A percentile compares a stretch with the other conserved stretches of the same genome.
Conservation (phyloP, 805 yeast genomes). For the Ogataea pilisensis region DNA sequence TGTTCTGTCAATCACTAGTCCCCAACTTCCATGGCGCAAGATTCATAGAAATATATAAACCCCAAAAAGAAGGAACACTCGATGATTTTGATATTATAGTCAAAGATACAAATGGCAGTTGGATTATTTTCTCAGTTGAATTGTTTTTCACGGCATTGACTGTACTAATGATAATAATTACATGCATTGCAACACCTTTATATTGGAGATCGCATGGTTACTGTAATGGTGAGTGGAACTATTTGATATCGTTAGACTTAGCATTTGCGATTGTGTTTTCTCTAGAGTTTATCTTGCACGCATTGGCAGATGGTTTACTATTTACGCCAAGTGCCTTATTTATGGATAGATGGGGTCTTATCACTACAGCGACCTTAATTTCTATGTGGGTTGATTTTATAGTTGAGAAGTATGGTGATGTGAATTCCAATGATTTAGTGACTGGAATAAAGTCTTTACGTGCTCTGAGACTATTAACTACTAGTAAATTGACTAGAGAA, state of each 20-base stretch:
- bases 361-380: slow-evolving; percentile 62
- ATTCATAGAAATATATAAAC: slow-evolving; percentile 57
- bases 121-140: slow-evolving; percentile 43
- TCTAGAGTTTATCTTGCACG: slow-evolving; percentile 61
- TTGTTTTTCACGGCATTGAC: slow-evolving; percentile 54
- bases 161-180: slow-evolving; percentile 55
- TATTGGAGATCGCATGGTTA: slow-evolving; percentile 40
- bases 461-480: slow-evolving; percentile 70
- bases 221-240: too few relatives aligned
- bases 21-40: slow-evolving; percentile 67
- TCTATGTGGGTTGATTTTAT: slow-evolving; percentile 72
- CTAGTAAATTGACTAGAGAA: slow-evolving; percentile 64
- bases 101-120: slow-evolving; percentile 7
- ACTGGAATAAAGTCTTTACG: slow-evolving; percentile 78
- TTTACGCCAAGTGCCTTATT: slow-evolving; percentile 78
- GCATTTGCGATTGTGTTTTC: slow-evolving; percentile 55
- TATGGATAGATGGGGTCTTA: slow-evolving; percentile 70
- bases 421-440: slow-evolving; percentile 56
- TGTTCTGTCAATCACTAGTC: slow-evolving; percentile 65
- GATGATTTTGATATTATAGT: too few relatives aligned
- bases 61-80: too few relatives aligned
- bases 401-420: slow-evolving; percentile 47
- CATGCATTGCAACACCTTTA: slow-evolving; percentile 75
- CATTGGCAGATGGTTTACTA: slow-evolving; percentile 74
- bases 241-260: too few relatives aligned